Evolutionary conservation across 768 basidiomycete genomes (phyloP), one percentile per base, ranked within the genome.

Genomic region (Phanerochaete sordida): DNA sequence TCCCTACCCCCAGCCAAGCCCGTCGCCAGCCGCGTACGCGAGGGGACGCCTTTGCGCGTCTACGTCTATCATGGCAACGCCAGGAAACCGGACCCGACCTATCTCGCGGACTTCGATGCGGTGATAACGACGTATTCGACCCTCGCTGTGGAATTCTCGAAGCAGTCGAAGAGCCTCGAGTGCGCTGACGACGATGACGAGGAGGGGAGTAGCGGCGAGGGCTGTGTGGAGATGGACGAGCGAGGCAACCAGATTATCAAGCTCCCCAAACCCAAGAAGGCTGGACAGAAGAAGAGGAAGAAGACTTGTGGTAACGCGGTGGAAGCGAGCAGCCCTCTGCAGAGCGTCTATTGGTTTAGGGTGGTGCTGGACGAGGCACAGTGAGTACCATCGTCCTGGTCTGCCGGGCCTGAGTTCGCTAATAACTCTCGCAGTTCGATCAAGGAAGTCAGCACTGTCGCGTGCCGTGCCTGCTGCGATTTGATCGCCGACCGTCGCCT

Each of bases 71-170:
- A 99, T 68, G 97, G 97, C 39, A 90, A 93, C 71, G 80, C 89
- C 23, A 86, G 97, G 43, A 83, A 89, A 30, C 86, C 88, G 23
- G 94, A 98, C 69, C 84, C 94, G n/a, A 73, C 82, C 16, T 94
- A 90, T 70, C 79, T 99, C 47, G 90, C 93, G 21, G 87, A 95
- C 71, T 96, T 98, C 72, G 97, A 99, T 74, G 90, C 93, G 23
- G 95, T 99, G 59, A 93, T 99, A 72, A 99, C 97, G 4, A 98
- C 95, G 1, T 99, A 94, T 73, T 90, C 94, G 28, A 98, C 97
- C 0, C 79, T 99, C 39, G 96, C 95, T 1, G 90, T 91, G 13
- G 97, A 99, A 71, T 98, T 82, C 70, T 95, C 94, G 16, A 96
- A 91, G 71, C 95, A 98, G 73, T 84, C 75, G 58, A 80, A 84